Base-by-base conservation (phyloP, 352 stramenopile genomes). In the Phytophthora nicotianae region DNA sequence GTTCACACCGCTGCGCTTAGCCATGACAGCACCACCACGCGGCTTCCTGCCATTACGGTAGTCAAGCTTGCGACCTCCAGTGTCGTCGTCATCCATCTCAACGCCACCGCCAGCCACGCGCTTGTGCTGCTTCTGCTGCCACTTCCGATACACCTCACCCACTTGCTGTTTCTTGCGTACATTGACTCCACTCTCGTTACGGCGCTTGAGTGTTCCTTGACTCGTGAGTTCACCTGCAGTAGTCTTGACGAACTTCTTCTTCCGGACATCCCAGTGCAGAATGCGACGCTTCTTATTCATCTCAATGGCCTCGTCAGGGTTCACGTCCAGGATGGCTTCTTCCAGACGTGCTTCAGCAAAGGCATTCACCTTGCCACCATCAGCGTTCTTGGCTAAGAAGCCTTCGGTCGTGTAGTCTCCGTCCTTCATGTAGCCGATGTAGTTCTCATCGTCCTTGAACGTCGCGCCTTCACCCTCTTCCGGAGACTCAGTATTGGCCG, bases 181-280 rank as follows among this genome's bases (percentile, higher is more conserved):
- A 24, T 60, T 78, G 24, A 93, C 72, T n/a, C 88, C 81, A 46
- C 86, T 96, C 60, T 95, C 79, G 67, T 97, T 96, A 21, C 86
- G 81, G 48, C 86, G 77, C 68, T 96, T 96, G 50, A 93, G 70
- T 32, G 80, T 88, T 19, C 90, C 88, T 24, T 83, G 73, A 27
- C 77, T 85, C 16, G 83, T 94, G 45, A 98, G 75, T 63, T 98
- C 95, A 32, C 90, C 89, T 26, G 97, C 80, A 2, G 90, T 97
- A 6, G 90, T 96, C 74, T 97, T 96, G 48, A 98, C 89, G 60
- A 96, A 98, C 68, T 98, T 97, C 72, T 98, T 97, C 78, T 99
- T 99, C 52, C 96, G 95, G 43, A 95, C 96, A 77, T 99, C 98
- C 98, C 97, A 99, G 75, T 98, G 91, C 71, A 99, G 86, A 74